Base-by-base conservation (phyloP, 78 protist species). In the Cavenderia fasciculata region DNA sequence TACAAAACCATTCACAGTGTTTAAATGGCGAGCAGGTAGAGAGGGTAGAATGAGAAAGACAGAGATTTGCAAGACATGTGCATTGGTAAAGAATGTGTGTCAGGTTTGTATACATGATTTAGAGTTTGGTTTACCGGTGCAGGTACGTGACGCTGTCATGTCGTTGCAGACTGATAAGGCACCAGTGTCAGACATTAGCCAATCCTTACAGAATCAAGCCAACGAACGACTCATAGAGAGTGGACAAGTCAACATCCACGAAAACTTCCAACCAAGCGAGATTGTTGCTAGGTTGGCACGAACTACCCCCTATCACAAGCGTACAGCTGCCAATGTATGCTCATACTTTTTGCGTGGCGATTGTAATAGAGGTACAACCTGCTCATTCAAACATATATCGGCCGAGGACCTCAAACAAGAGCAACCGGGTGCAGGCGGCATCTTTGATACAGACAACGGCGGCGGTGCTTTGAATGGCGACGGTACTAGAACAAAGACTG, bases 51-150 rank as follows among this genome's bases (percentile, higher is more conserved):
- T 10, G 51, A 96, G 94, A 57, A 88, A 76, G 43, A 96, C 98
- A n/a, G 95, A 82, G 59, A 74, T 98, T 27, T 98, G 99, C 87
- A 97, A 91, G 49, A 85, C 96, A 36, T 98, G 99, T 66, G 88
- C 98, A 44, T 92, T 96, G 36, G 34, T 92, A 16, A 97, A 97
- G 92, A 96, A 98, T 68, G 98, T 96, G 0, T 98, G 99, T 82
- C 99, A 98, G 47, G 95, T 95, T 0, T 98, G 99, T 85, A 33
- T 98, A 25, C 87, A 95, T 34, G 99, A 98, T 54, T 92, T 98
- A 23, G 90, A 94, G 27, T 96, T 88, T 62, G 98, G 95, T 16
- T 84, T 96, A 47, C 98, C 98, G 16, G 97, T 95, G 10, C 97
- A 96, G 29, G 96, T 96, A 8, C 73, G 98, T 38, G 98, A 96